Conservation (phyloP, 108 stramenopile species). For the Nitzschia palea region DNA sequence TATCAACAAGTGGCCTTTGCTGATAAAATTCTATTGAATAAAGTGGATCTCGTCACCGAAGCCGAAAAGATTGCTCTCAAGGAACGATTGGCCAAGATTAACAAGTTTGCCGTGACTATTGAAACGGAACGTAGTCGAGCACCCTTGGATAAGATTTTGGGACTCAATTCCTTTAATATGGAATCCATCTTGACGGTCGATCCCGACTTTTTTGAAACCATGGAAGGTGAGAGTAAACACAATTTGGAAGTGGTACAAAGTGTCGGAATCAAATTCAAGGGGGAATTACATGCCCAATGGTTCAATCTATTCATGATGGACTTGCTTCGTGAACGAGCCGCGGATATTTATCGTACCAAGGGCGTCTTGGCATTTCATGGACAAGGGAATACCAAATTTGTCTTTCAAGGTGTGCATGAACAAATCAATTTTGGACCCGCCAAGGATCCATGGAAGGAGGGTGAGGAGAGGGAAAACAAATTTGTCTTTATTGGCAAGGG, state of each 20-base stretch:
- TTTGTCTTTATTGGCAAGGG: constrained; percentile 97
- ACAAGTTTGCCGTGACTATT: constrained; percentile 87
- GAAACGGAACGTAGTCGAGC: constrained; percentile 84
- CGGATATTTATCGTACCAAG: constrained; percentile 93
- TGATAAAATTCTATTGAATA: constrained; percentile 97
- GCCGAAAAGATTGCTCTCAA: constrained; percentile 87
- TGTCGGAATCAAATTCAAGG: constrained; percentile 88
- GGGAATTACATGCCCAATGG: constrained; percentile 89
- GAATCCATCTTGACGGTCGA: constrained; percentile 85
- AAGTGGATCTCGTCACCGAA: constrained; percentile 88
- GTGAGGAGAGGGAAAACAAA: constrained; percentile 82
- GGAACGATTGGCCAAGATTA: constrained; percentile 72
- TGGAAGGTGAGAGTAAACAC: constrained; percentile 83
- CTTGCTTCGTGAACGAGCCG: constrained; percentile 85
- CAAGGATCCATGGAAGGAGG: constrained; percentile 81
- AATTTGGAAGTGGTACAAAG: constrained; percentile 86
- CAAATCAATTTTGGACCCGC: constrained; percentile 97
- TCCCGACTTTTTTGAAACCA: constrained; percentile 83
- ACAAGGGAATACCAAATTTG: constrained; percentile 94
- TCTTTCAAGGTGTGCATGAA: constrained; percentile 97
- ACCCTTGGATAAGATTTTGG: constrained; percentile 85
- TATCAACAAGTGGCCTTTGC: constrained; percentile 97
- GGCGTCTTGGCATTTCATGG: constrained; percentile 92
- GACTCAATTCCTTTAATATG: constrained; percentile 88
- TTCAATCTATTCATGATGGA: constrained; percentile 98